Evolutionary conservation across 768 basidiomycete genomes (phyloP).

Genomic region (Pleurotus citrinopileatus): DNA sequence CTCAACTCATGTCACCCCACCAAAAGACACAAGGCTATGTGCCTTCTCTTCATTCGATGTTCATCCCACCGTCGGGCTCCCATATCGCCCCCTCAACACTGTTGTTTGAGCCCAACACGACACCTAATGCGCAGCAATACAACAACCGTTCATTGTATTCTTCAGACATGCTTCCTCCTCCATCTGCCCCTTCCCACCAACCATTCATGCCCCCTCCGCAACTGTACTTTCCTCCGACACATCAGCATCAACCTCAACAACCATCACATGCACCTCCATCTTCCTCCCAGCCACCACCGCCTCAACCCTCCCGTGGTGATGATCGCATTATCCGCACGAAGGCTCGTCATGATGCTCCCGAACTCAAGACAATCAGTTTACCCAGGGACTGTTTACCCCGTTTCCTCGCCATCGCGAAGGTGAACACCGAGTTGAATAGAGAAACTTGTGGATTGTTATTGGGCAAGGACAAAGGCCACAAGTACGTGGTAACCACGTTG

Average conservation of each 20-base stretch:
- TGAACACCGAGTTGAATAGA: conserved; percentile 73
- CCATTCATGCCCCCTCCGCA: conserved; percentile 16
- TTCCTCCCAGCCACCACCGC: conserved; percentile 9
- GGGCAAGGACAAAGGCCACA: conserved; percentile 61
- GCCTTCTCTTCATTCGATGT: conserved; percentile 79
- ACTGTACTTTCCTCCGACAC: conserved; percentile 15
- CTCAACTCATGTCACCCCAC: conserved; percentile 75
- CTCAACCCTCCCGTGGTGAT: conserved; percentile 17
- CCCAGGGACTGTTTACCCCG: conserved; percentile 72
- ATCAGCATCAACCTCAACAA: conserved; percentile 17
- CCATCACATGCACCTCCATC: conserved; percentile 13
- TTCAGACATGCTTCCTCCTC: conserved; percentile 29
- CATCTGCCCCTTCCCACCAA: conserved; percentile 24
- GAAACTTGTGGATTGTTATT: conserved; percentile 89
- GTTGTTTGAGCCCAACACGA: conserved; percentile 37
- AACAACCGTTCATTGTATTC: conserved; percentile 24
- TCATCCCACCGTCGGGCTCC: conserved; percentile 34
- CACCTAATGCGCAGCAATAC: conserved; percentile 7
- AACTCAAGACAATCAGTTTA: conserved; percentile 62
- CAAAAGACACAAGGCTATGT: conserved; percentile 77
- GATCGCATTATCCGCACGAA: conserved; percentile 17
- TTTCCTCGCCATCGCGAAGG: conserved; percentile 73
- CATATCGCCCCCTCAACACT: conserved; percentile 39
- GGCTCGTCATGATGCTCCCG: conserved; percentile 26
- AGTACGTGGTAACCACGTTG: conserved; percentile 74